Base-by-base conservation (phyloP, 2,329 filamentous ascomycete species). In the Ascochyta koolunga region DNA sequence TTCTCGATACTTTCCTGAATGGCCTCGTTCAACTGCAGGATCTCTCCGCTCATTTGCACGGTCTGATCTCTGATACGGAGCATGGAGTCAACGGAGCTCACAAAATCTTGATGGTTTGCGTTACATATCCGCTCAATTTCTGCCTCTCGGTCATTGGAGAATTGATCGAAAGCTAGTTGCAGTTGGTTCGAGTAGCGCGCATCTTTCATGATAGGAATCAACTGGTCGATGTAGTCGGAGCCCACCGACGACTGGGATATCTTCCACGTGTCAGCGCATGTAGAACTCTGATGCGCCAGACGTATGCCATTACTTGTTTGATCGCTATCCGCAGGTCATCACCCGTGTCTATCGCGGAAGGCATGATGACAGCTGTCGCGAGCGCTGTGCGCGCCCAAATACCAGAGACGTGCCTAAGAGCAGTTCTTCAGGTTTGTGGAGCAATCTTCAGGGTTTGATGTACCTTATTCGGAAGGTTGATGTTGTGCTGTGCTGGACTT, bases 1-100 rank as follows among this genome's bases (percentile, higher is more conserved):
- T 92, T 93, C 78, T 98, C 92, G 0, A 95, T 98, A 71, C 93
- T 98, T 40, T 88, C 83, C 77, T 98, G 93, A 49, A 99, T 98
- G 7, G 92, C 96, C 73, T 96, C 89, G 69, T 96, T 98, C 52
- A 99, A 82, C 64, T 91, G 86, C 59, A 99, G 80, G 54, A 99
- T 98, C 74, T 99, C 93, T 33, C 89, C 85, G 1, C 93, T 98
- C 68, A 99, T 80, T 39, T 85, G 83, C 35, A 96, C 91, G 0
- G 93, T 98, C 35, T 91, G 92, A 74, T 97, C 91, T 48, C 93
- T 89, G 45, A 98, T 92, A 54, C 86, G 85, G 65, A 98, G 89
- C n/a, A 99, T 84, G 70, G 96, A 91, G 68, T 95, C 96, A 63
- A 99, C 92, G 0, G 93, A 97, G 61, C 86, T 86, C 29, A 98